Evolutionary conservation across 1,284 basidiomycete genomes (phyloP), one percentile per base, ranked within the genome.

Genomic region (Schizopora paradoxa): DNA sequence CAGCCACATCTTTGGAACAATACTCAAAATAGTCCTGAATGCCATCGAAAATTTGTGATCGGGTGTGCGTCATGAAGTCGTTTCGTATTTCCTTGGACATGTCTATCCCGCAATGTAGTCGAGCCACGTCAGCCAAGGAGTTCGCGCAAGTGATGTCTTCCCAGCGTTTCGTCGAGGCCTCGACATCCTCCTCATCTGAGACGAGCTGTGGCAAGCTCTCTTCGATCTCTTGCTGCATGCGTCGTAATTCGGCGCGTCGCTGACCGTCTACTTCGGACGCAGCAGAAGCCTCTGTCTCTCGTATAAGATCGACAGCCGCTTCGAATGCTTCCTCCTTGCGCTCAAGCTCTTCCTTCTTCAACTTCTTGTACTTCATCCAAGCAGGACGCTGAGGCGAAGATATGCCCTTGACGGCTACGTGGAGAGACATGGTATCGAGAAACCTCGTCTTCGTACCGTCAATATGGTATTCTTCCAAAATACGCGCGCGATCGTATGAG

Each of bases 401-500:
- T 47, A 99, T 95, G 5, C 96, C 95, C 50, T 88, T 86, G 2
- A 93, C 87, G 4, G 96, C 92, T 39, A 96, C 86, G 61, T 99
- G 95, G 7, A 99, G 72, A 1, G 91, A 83, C 80, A 99, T 91
- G 0, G 95, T 99, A 61, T 99, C 96, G 29, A 98, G 66, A 63
- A 90, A 99, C 1, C 95, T 80, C 18, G 79, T 94, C 35, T 74
- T 65, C 0, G 87, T 87, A 0, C 76, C 73, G 1, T 70, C 59
- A 4, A 97, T 63, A 45, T 69, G 68, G 61, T 99, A 98, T 62
- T 99, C 96, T 53, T 97, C 90, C 18, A 68, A 62, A 11, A 96
- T 73, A 11, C 93, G 76, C 5, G 80, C 86, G 6, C 95, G 81
- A 63, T 99, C 96, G 62, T 92, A 99, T 2, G 92, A 89, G 22